A percentile compares a stretch with the other conserved stretches of the same genome.
These are phyloP conservation scores for Coemansia javaensis DNA, from an alignment of 192 early-diverging fungal species.

Conservation along the genomic window DNA sequence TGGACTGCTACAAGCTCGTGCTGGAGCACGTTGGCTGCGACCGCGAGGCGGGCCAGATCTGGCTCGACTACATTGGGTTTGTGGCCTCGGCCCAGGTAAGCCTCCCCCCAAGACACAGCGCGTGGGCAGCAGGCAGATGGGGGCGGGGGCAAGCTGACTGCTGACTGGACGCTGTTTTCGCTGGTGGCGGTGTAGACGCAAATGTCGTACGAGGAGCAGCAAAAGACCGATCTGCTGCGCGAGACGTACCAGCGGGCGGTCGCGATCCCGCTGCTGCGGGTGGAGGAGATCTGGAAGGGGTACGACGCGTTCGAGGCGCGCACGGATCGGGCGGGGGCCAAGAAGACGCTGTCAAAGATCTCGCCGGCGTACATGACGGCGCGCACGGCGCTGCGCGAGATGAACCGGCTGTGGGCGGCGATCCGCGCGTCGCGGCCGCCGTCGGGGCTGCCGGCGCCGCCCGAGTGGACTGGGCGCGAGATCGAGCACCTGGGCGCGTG, in stretches of 20 bases:
- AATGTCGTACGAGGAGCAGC: constrained; percentile 78
- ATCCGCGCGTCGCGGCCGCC: constrained; percentile 60
- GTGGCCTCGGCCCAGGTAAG: constrained; percentile 68
- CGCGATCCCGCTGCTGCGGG: constrained; percentile 77
- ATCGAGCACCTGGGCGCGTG: constrained; percentile 58
- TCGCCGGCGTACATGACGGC: constrained; percentile 94
- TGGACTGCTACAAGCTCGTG: constrained; percentile 84
- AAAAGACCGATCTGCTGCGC: constrained; percentile 80
- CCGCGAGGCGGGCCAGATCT: constrained; percentile 81
- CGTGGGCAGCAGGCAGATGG: too few species aligned
- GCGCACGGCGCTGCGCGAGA: constrained; percentile 76
- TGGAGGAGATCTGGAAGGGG: constrained; percentile 93
- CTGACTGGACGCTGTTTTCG: too few species aligned
- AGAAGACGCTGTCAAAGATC: constrained; percentile 79
- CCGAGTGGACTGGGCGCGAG: constrained; percentile 78
- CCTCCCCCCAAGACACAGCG: not conserved
- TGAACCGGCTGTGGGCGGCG: constrained; percentile 69
- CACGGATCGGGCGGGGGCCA: constrained; percentile 73
- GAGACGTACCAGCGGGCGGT: constrained; percentile 80
- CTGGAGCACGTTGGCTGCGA: constrained; percentile 83
- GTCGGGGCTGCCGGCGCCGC: constrained; percentile 64
- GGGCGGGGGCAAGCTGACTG: too few species aligned
- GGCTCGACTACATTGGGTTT: constrained; percentile 84
- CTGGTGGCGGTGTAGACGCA: constrained; percentile 17
- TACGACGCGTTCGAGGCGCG: constrained; percentile 91